Percentiles rank a stretch among this genome's conserved stretches.
phyloP scores from a whole-genome alignment of 148 eudicot genomes.

The Fagopyrum esculentum region DNA sequence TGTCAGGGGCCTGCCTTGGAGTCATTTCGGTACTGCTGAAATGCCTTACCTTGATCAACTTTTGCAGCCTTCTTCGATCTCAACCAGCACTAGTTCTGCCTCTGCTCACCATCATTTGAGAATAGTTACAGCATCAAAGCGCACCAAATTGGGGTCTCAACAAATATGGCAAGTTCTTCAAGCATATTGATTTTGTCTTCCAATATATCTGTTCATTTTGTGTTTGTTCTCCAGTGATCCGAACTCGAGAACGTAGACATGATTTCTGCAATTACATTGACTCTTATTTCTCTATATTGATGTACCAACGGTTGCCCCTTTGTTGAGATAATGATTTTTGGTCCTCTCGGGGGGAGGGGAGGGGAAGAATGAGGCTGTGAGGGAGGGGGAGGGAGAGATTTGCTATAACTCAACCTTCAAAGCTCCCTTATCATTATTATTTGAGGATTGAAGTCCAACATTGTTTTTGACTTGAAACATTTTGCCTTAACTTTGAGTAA shows the following conservation, averaged over 20 bases:
- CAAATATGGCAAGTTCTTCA: constrained; percentile 67
- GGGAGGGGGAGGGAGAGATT: background rate
- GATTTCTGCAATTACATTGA: background rate
- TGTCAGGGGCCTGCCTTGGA: constrained; percentile 75
- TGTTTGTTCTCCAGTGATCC: background rate
- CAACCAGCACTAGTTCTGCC: constrained; percentile 62
- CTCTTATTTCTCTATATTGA: background rate
- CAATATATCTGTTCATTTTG: constrained; percentile 5
- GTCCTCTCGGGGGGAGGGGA: background rate
- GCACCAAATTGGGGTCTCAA: constrained; percentile 63
- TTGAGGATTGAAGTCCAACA: background rate
- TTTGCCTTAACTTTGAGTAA: background rate
- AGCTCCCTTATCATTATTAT: background rate
- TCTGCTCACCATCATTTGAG: constrained; percentile 89
- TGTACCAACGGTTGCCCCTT: background rate
- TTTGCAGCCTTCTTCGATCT: constrained; percentile 85
- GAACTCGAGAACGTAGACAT: background rate
- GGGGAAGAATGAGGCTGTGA: background rate
- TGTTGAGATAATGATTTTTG: background rate
- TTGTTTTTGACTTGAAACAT: background rate
- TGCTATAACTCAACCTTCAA: background rate
- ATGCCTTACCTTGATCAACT: constrained; percentile 97
- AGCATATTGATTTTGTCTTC: background rate
- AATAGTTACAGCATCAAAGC: constrained; percentile 85
- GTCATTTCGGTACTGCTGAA: constrained; percentile 71